These are phyloP conservation scores for Aspergillus spinulosporus DNA, from an alignment of 2,329 filamentous ascomycete species.

Conservation along the genomic window DNA sequence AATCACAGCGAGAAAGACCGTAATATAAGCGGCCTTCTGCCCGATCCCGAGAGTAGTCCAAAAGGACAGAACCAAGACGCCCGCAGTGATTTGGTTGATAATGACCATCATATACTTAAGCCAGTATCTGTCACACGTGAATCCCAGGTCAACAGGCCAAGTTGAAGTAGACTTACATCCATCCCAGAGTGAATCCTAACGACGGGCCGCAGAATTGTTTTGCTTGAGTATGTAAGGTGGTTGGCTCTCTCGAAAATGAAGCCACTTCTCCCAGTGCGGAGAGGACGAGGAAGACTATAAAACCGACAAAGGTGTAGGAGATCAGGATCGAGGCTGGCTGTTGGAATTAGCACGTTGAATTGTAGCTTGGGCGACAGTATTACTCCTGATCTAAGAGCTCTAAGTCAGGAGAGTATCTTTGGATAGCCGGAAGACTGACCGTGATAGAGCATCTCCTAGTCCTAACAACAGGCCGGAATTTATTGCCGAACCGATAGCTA, in stretches of 20 bases:
- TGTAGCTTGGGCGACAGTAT: conserved; percentile 1
- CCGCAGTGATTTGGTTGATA: conserved; percentile 79
- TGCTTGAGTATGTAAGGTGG: conserved; percentile 77
- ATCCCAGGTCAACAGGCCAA: background rate
- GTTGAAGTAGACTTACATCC: conserved; percentile 52
- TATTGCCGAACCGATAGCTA: conserved; percentile 35
- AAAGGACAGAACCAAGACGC: conserved; percentile 71
- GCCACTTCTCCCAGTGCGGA: conserved; percentile 78
- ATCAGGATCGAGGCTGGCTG: conserved; percentile 39
- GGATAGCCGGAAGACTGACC: conserved; percentile 21
- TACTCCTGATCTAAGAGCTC: conserved; percentile 29
- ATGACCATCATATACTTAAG: conserved; percentile 81
- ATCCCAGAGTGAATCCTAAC: conserved; percentile 75
- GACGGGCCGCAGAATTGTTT: conserved; percentile 75
- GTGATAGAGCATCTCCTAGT: conserved; percentile 29
- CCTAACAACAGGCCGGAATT: conserved; percentile 35
- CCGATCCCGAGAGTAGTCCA: conserved; percentile 66
- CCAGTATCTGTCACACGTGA: conserved; percentile 48
- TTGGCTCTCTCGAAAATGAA: conserved; percentile 71
- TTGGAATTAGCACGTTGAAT: conserved; percentile 3
- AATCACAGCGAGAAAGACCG: conserved; percentile 65
- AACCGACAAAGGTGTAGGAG: conserved; percentile 39
- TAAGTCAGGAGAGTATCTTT: background rate
- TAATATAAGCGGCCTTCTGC: conserved; percentile 76
- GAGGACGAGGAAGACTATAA: conserved; percentile 73